Evolutionary conservation across 495 filamentous ascomycete genomes (phyloP), one percentile per base, ranked within the genome.

Genomic region (Amniculicola lignicola): DNA sequence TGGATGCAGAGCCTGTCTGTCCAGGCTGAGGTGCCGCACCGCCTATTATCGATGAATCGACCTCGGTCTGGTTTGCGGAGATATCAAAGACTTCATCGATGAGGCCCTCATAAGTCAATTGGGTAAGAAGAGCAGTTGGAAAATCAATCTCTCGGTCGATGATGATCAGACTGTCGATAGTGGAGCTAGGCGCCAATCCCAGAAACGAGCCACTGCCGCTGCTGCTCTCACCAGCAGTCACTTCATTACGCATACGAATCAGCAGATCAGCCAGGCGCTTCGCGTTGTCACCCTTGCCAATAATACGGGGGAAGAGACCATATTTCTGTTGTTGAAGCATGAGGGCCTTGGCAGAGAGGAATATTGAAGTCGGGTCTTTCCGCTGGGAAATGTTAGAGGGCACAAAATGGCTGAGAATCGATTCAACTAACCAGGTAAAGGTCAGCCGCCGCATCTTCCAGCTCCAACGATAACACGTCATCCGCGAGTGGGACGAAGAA

Each of bases 81-180:
- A 99, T 92, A 41, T 87, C 86, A 57, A 95, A 94, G 29, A 89
- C 80, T 71, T 99, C 94, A 68, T 99, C 94, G 44, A 99, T 87
- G 24, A 99, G 70, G 0, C 94, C 94, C 72, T 97, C 91, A 64
- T 99, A 99, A 7, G 94, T 99, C 35, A 99, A 76, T 67, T 97
- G 94, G 0, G 93, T 97, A 41, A 97, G 81, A 11, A 99, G 78
- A 1, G 85, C 83, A 18, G 93, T 95, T 24, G 88, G 87, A 70
- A 91, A 89, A 65, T 99, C 94, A 41, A 95, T 85, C 59, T 95
- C 90, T 33, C 94, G 86, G 70, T 96, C 94, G 29, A 97, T 91
- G 57, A 99, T 87, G 62, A 99, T 90, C 51, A 96, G 72, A 65
- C 82, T 91, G 68, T 97, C 92, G 46, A 88, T 87, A 7, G 83